Evolutionary conservation across 352 stramenopile species (phyloP), one percentile per base, ranked within the genome.

Genomic region (Salisapilia sapeloensis): DNA sequence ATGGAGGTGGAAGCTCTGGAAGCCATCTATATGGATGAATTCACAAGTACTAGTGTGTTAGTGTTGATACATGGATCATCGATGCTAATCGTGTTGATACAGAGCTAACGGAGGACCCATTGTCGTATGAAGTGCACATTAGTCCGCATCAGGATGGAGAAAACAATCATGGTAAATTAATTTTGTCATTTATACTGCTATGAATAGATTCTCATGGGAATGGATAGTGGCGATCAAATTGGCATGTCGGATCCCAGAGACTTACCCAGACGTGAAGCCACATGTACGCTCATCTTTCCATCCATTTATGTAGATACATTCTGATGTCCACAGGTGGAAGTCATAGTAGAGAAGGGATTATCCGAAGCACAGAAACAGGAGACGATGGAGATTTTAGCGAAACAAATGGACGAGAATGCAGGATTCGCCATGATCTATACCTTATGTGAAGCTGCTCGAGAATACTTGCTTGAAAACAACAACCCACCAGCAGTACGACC

Each of bases 11-110:
- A 91, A 42, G 75, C 75, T 28, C 69, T 91, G 40, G 75, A 89
- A 42, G 70, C 75, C 50, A 91, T 91, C 35, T 91, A 91, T 50
- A 89, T 85, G 64, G 66, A 91, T 48, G 75, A 91, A 42, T 91
- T 91, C 52, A 76, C 49, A 33, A 76, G 75, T 91, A 51, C 31
- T 66, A 64, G 8, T 22, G 10, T 6, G 13, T 16, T 4, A 9
- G 14, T 28, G 30, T 16, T 16, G 16, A 4, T 14, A 14, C n/a
- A 18, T 19, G 2, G 4, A 10, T 12, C 4, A 23, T 24, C 12
- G 21, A 2, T 22, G 18, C 22, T 36, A 44, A 26, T 32, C 33
- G 29, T 0, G 20, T 15, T 26, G 12, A 18, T 18, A 6, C 30
- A 91, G 75, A 85, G 58, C 47, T 91, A 29, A 65, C 63, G 34